A percentile compares a stretch with the other conserved stretches of the same genome.
These are phyloP conservation scores for Aspergillus asperescens DNA, from an alignment of 495 filamentous ascomycete genomes.

Conservation along the genomic window DNA sequence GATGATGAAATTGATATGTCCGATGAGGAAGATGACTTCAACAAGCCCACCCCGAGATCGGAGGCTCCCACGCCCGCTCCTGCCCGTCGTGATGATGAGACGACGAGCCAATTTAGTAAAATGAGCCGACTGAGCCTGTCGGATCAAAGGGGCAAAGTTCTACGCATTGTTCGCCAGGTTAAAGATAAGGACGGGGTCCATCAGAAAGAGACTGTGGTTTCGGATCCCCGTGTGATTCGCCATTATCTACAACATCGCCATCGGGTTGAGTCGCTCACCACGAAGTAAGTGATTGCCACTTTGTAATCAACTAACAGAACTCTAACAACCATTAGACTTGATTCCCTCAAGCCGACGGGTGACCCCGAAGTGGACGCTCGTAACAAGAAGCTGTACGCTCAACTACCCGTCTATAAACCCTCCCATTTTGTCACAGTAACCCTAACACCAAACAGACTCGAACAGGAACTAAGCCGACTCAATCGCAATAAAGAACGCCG, in stretches of 20 bases:
- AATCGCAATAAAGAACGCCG: constrained; percentile 87
- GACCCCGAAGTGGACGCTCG: constrained; percentile 64
- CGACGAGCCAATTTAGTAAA: constrained; percentile 78
- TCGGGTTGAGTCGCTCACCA: constrained; percentile 56
- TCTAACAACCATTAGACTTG: constrained; percentile 35
- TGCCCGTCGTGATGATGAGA: constrained; percentile 64
- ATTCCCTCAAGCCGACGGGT: constrained; percentile 64
- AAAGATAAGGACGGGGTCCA: constrained; percentile 58
- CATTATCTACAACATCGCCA: constrained; percentile 54
- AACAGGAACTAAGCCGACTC: constrained; percentile 73
- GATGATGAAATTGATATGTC: constrained; percentile 63
- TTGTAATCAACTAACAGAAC: not conserved
- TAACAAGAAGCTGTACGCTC: constrained; percentile 47
- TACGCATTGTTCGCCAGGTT: constrained; percentile 68
- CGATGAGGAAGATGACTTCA: constrained; percentile 59
- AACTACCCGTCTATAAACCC: not conserved
- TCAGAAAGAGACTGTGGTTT: constrained; percentile 56
- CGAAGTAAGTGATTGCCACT: constrained; percentile 50
- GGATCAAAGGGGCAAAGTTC: constrained; percentile 62
- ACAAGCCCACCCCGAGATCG: constrained; percentile 55
- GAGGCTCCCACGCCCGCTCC: constrained; percentile 55
- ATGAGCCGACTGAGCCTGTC: constrained; percentile 67
- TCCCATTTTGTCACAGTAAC: not conserved
- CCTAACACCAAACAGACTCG: constrained; percentile 46
- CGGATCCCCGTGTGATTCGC: constrained; percentile 68